Evolutionary conservation across 75 land plant genomes (phyloP).

Genomic region (Sequoiadendron giganteum): DNA sequence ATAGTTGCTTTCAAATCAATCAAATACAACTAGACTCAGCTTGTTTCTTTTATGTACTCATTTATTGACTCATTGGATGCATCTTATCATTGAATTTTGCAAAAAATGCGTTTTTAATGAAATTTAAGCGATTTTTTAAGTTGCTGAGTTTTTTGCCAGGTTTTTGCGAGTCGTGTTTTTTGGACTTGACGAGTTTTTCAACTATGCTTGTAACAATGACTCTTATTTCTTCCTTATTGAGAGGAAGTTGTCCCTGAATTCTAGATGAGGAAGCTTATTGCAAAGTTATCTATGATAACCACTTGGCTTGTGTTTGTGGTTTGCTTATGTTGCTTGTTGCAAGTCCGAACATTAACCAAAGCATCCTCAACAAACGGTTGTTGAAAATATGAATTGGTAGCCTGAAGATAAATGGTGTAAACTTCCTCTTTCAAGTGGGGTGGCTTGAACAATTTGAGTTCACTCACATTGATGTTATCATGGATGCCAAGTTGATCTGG

Average conservation of each 20-base stretch:
- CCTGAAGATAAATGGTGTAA: background rate
- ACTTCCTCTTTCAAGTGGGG: background rate
- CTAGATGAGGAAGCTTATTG: background rate
- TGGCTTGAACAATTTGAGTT: too few species aligned
- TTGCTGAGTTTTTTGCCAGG: too few species aligned
- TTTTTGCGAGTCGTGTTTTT: too few species aligned
- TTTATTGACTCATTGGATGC: too few species aligned
- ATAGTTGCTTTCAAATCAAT: too few species aligned
- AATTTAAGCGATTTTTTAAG: too few species aligned
- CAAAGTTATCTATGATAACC: background rate
- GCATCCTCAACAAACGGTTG: background rate
- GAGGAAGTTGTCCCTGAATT: background rate
- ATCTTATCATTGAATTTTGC: too few species aligned
- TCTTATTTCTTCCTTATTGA: background rate
- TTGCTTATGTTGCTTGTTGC: background rate
- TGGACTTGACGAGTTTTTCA: too few species aligned
- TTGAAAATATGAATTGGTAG: background rate
- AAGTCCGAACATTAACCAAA: background rate
- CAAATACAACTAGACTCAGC: too few species aligned
- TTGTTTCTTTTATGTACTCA: too few species aligned
- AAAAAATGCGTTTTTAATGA: too few species aligned
- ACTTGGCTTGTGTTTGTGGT: background rate
- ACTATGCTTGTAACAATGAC: background rate
- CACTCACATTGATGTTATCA: background rate
- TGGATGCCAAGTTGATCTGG: background rate